Conservation (phyloP, 2,329 filamentous ascomycete species). For the Ophiosphaerella korrae region DNA sequence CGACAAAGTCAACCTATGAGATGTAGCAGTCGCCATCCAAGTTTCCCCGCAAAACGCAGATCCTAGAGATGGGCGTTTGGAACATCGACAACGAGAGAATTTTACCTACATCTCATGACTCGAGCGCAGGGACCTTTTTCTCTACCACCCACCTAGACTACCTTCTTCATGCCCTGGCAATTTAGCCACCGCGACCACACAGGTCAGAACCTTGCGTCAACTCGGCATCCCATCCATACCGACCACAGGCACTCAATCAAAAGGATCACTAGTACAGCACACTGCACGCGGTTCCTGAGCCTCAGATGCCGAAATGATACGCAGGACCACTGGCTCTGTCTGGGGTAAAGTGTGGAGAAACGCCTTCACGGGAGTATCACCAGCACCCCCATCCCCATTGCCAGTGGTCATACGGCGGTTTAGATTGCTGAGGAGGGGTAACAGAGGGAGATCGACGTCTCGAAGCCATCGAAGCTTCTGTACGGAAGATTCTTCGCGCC, state of each 20-base stretch:
- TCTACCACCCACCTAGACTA: neutral
- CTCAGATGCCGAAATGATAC: slow-evolving; percentile 22
- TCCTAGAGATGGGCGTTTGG: slow-evolving; percentile 3
- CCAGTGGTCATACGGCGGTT: slow-evolving; percentile 19
- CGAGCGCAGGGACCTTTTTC: slow-evolving; percentile 9
- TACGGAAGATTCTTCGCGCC: slow-evolving; percentile 16
- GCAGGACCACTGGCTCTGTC: slow-evolving; percentile 11
- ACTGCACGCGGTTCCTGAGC: slow-evolving; percentile 27
- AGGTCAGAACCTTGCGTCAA: neutral
- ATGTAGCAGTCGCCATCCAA: slow-evolving; percentile 6
- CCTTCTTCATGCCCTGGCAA: neutral
- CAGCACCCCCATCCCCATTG: neutral
- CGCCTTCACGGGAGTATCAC: neutral
- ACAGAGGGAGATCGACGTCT: slow-evolving; percentile 6
- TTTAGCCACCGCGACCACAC: slow-evolving; percentile 11
- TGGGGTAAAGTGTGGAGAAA: slow-evolving; percentile 29
- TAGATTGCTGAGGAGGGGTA: slow-evolving; percentile 6
- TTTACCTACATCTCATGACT: slow-evolving; percentile 11
- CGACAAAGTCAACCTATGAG: slow-evolving; percentile 13
- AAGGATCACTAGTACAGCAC: slow-evolving; percentile 6
- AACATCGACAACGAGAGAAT: neutral
- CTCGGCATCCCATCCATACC: neutral
- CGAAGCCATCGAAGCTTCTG: slow-evolving; percentile 17
- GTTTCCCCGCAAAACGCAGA: slow-evolving; percentile 26
- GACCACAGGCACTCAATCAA: slow-evolving; percentile 2